Base-by-base conservation (phyloP, 2,329 filamentous ascomycete species). In the Alternaria ventricosa region DNA sequence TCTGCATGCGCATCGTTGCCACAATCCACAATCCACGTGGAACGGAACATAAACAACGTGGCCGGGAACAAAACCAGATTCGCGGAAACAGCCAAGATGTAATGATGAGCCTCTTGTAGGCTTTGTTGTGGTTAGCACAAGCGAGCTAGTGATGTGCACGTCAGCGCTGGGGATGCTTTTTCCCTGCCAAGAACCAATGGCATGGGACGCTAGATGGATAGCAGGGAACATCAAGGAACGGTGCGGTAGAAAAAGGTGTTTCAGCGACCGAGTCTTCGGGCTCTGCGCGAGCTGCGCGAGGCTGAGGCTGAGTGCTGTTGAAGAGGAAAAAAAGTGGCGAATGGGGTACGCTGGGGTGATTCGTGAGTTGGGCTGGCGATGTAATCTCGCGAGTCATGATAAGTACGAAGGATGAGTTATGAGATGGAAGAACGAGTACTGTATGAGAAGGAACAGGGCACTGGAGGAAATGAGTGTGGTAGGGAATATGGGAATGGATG, bases 11-110 rank as follows among this genome's bases (percentile, higher is more conserved):
- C 28, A 8, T 13, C 13, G 49, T 20, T 41, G 20, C 49, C 20
- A 41, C 49, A 13, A 25, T 25, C 23, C 23, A 25, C 23, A 25
- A 25, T 41, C 30, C 49, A 53, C 49, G 49, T 53, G 49, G 49
- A 53, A 53, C 49, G 49, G 49, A 36, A 41, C 49, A 53, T 53
- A 53, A 53, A 53, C 33, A 53, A 53, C 49, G 49, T 53, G 49
- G 49, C 7, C 5, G 9, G 28, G 49, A 53, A 10, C 49, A 53
- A 41, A 53, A 36, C 28, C 20, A 33, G 20, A 5, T 22, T 8
- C 49, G 49, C 30, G 30, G 49, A 53, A 36, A 36, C 30, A 53
- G 28, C 49, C 33, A 30, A 28, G 33, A 36, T 12, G 15, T 25
- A 6, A n/a, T n/a, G 49, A 53, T 53, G 1, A 3, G 0, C 49